These are phyloP conservation scores for Umbelopsis sp. DNA, from an alignment of 192 early-diverging fungal genomes.

Conservation along the genomic window DNA sequence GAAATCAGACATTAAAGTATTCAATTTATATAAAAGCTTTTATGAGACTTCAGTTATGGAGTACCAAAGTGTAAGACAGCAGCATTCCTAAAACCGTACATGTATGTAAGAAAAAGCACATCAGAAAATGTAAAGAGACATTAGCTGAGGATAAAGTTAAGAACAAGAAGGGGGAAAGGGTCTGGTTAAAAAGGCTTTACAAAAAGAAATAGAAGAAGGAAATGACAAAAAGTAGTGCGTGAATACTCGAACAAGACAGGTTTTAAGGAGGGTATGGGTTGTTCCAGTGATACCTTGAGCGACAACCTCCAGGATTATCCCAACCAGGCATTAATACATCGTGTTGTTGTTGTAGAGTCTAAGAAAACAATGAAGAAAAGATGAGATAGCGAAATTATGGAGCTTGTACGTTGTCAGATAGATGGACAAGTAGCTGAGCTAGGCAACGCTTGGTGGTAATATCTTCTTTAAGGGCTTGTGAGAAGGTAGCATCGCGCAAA, in stretches of 20 bases:
- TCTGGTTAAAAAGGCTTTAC: not conserved
- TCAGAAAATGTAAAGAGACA: not conserved
- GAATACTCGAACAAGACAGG: slow-evolving; percentile 2
- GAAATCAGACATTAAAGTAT: not conserved
- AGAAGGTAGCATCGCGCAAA: slow-evolving; percentile 86
- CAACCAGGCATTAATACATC: not conserved
- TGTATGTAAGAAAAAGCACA: slow-evolving; percentile 14
- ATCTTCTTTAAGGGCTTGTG: slow-evolving; percentile 84
- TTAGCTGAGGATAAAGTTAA: slow-evolving; percentile 14
- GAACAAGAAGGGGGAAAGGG: not conserved
- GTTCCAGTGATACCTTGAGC: not conserved
- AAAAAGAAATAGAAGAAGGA: not conserved
- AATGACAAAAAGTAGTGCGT: too few species aligned
- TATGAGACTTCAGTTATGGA: not conserved
- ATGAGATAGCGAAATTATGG: not conserved
- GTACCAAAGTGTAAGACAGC: not conserved
- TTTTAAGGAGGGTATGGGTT: slow-evolving; percentile 9
- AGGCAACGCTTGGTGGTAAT: slow-evolving; percentile 85
- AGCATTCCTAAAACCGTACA: not conserved
- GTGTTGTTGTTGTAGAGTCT: slow-evolving; percentile 6
- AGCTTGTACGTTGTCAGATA: slow-evolving; percentile 45
- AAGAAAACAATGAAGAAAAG: not conserved
- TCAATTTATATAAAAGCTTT: not conserved
- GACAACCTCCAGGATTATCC: slow-evolving; percentile 15
- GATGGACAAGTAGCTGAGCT: slow-evolving; percentile 64